Evolutionary conservation across 768 basidiomycete genomes (phyloP).

Genomic region (Melanogaster broomeanus): DNA sequence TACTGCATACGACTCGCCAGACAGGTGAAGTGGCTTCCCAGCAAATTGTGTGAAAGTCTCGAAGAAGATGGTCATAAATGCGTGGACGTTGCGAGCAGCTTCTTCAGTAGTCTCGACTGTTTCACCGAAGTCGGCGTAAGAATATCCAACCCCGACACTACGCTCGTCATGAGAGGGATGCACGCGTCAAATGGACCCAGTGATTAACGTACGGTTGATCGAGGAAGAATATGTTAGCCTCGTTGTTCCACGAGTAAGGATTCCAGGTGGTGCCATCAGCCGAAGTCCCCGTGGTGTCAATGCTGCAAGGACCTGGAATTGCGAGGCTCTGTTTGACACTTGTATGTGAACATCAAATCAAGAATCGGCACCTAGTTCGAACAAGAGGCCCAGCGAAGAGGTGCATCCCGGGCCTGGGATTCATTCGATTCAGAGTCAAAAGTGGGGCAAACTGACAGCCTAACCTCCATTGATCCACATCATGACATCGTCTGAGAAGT

Average conservation of each 20-base stretch:
- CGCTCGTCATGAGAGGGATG: background rate
- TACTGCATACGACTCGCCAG: slow-evolving; percentile 76
- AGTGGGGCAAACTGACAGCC: slow-evolving; percentile 13
- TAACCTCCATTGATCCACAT: slow-evolving; percentile 72
- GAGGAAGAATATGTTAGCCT: slow-evolving; percentile 70
- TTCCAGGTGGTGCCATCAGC: slow-evolving; percentile 64
- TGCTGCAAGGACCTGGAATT: slow-evolving; percentile 59
- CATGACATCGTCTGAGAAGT: slow-evolving; percentile 54
- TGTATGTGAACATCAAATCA: too few relatives aligned
- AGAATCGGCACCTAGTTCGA: slow-evolving; percentile 48
- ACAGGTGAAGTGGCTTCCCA: slow-evolving; percentile 67
- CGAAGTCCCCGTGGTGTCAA: slow-evolving; percentile 58
- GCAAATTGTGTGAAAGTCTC: slow-evolving; percentile 74
- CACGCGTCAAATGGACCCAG: background rate
- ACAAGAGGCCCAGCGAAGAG: slow-evolving; percentile 56
- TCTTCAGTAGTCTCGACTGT: slow-evolving; percentile 74
- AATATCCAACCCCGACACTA: slow-evolving; percentile 72
- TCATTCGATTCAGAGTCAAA: background rate
- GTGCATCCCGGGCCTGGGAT: slow-evolving; percentile 57
- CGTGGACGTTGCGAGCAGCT: slow-evolving; percentile 74
- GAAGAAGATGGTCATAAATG: slow-evolving; percentile 79
- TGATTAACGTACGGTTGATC: slow-evolving; percentile 52
- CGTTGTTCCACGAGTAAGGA: slow-evolving; percentile 64
- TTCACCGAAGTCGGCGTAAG: slow-evolving; percentile 69
- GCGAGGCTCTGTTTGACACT: too few relatives aligned